Percentiles rank a stretch among this genome's conserved stretches.
Conservation (phyloP, 2,329 filamentous ascomycete genomes). For the Sporothrix brunneoviolacea region DNA sequence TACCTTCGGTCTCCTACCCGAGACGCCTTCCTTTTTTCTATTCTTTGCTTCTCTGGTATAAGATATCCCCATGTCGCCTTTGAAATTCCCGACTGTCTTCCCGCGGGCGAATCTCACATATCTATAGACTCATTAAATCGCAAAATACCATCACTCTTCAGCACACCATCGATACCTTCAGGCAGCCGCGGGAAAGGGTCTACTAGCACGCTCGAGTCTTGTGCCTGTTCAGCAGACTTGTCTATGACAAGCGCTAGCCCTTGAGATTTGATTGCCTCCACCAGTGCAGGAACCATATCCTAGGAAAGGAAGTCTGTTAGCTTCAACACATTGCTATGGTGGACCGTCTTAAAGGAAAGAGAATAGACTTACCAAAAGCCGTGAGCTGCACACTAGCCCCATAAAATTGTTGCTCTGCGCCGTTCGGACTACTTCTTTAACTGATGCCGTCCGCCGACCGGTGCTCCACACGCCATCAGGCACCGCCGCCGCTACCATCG, state of each 20-base stretch:
- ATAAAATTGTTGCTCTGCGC: constrained; percentile 97
- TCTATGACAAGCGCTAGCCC: constrained; percentile 89
- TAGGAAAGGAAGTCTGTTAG: constrained; percentile 29
- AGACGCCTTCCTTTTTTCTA: no score
- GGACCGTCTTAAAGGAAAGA: background rate
- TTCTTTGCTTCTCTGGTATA: background rate
- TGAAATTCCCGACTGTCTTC: no score
- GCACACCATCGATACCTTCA: constrained; percentile 78
- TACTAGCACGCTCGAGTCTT: constrained; percentile 31
- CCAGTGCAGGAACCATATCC: constrained; percentile 88
- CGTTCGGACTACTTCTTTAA: constrained; percentile 91
- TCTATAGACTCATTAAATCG: constrained; percentile 91
- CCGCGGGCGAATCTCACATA: constrained; percentile 39
- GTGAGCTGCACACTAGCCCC: constrained; percentile 86
- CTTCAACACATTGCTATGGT: no score
- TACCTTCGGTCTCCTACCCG: no score
- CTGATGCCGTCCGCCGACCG: constrained; percentile 70
- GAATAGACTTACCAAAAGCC: constrained; percentile 62
- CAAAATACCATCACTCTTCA: constrained; percentile 80
- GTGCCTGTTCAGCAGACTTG: constrained; percentile 56
- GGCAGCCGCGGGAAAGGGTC: constrained; percentile 57
- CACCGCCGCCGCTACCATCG: constrained; percentile 24
- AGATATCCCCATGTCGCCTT: no score
- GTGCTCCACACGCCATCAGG: constrained; percentile 42
- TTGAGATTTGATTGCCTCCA: constrained; percentile 90